phyloP scores from a whole-genome alignment of 2,329 filamentous ascomycete species.

The Talaromyces verruculosus region DNA sequence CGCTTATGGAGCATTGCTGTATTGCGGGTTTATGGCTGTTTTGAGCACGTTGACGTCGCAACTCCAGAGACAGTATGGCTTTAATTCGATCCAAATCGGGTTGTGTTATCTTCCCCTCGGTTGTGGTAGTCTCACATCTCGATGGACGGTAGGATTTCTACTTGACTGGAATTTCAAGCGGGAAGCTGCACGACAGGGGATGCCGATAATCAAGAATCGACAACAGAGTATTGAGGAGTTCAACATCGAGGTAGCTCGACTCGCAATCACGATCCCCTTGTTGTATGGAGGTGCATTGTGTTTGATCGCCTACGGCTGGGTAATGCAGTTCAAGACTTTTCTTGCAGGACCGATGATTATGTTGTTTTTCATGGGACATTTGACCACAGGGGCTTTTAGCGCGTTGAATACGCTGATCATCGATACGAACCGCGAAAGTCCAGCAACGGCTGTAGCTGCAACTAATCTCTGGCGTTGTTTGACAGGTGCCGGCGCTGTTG shows the following conservation, averaged over 20 bases:
- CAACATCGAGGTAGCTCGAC: constrained; percentile 45
- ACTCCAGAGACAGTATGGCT: constrained; percentile 39
- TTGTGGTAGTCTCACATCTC: constrained; percentile 39
- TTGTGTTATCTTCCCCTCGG: constrained; percentile 48
- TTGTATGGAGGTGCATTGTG: constrained; percentile 1
- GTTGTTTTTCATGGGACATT: constrained; percentile 41
- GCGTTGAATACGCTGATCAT: constrained; percentile 15
- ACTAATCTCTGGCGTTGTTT: constrained; percentile 47
- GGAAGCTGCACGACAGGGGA: constrained; percentile 33
- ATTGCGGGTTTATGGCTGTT: constrained; percentile 12
- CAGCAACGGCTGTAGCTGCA: constrained; percentile 46
- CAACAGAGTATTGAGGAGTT: constrained; percentile 41
- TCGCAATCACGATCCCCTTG: constrained; percentile 41
- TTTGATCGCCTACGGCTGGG: constrained; percentile 45
- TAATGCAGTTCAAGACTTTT: constrained; percentile 34
- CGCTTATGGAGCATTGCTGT: constrained; percentile 14
- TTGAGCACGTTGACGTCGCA: constrained; percentile 38
- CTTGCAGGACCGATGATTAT: constrained; percentile 40
- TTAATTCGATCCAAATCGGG: constrained; percentile 44
- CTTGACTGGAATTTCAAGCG: constrained; percentile 47
- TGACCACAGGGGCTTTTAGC: constrained; percentile 30
- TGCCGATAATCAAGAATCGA: constrained; percentile 36
- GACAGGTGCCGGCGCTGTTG: constrained; percentile 43
- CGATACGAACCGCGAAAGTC: constrained; percentile 34
- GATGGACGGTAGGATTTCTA: constrained; percentile 39